Percentiles rank a stretch among this genome's conserved stretches.
Conservation (phyloP, 75 land plant species). For the Adiantum capillusveneris region DNA sequence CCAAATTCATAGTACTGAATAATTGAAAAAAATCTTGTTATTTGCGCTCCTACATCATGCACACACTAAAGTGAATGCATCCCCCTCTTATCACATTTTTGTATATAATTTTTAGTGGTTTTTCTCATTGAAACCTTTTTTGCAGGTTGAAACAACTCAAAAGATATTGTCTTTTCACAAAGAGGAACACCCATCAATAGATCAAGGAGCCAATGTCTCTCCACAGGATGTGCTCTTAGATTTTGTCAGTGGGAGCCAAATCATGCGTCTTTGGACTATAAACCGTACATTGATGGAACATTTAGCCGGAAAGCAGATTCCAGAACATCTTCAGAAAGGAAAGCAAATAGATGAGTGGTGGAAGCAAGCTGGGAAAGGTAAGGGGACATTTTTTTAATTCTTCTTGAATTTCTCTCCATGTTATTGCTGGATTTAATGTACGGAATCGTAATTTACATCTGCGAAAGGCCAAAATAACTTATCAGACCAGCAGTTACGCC, state of each 20-base stretch:
- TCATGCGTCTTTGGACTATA: slow-evolving; percentile 82
- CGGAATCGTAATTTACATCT: too few relatives aligned
- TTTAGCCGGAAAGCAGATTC: slow-evolving; percentile 46
- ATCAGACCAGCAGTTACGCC: too few relatives aligned
- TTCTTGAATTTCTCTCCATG: too few relatives aligned
- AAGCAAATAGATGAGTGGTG: slow-evolving; percentile 99
- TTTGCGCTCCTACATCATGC: too few relatives aligned
- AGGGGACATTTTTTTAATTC: not conserved
- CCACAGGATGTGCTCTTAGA: slow-evolving; percentile 83
- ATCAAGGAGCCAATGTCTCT: slow-evolving; percentile 43
- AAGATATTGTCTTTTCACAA: slow-evolving; percentile 84
- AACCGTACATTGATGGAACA: slow-evolving; percentile 67
- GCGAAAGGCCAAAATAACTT: too few relatives aligned
- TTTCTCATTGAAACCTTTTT: not conserved
- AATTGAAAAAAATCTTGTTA: too few relatives aligned
- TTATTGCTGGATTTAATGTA: too few relatives aligned
- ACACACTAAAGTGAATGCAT: too few relatives aligned
- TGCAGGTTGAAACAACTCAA: slow-evolving; percentile 82
- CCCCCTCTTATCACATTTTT: too few relatives aligned
- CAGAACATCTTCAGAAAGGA: slow-evolving; percentile 92
- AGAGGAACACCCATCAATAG: slow-evolving; percentile 62
- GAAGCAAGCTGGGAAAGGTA: slow-evolving; percentile 90
- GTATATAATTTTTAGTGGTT: not conserved
- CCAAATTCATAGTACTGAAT: too few relatives aligned
- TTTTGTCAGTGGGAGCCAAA: slow-evolving; percentile 92